Percentiles rank a stretch among this genome's conserved stretches.
These are phyloP conservation scores for Strobilomyces dryophilus DNA, from an alignment of 768 basidiomycete genomes.

Conservation along the genomic window DNA sequence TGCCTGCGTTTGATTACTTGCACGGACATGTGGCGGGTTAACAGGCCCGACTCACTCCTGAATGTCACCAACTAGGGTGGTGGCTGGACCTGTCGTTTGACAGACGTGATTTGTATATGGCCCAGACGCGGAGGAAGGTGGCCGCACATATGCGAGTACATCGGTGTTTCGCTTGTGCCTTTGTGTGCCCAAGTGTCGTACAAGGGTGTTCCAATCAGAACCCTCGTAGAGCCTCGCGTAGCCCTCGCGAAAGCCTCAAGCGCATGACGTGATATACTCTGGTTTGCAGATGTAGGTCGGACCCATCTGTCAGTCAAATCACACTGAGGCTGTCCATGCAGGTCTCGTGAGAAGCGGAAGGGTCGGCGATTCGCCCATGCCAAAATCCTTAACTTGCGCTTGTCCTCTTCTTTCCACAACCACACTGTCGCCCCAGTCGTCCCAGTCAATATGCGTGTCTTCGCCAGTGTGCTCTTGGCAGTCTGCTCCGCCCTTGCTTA, in stretches of 20 bases:
- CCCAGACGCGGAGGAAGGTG: neutral
- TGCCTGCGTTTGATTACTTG: constrained; percentile 39
- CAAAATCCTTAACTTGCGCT: constrained; percentile 1
- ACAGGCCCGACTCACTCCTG: neutral
- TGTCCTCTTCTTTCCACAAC: neutral
- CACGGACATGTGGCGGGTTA: neutral
- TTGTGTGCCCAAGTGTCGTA: too few relatives aligned
- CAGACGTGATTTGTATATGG: neutral
- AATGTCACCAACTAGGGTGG: neutral
- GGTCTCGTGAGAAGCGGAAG: constrained; percentile 23
- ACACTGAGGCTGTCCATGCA: neutral
- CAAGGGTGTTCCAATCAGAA: too few relatives aligned
- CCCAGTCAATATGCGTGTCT: constrained; percentile 39
- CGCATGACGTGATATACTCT: too few relatives aligned
- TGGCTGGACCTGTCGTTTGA: neutral
- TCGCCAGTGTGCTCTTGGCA: constrained; percentile 42
- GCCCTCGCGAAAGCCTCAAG: too few relatives aligned
- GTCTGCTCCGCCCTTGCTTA: constrained; percentile 61
- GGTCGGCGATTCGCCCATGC: constrained; percentile 6
- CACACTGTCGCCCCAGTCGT: neutral
- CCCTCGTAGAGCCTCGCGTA: too few relatives aligned
- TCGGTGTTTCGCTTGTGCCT: too few relatives aligned
- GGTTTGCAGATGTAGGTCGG: neutral
- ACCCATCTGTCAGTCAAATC: neutral
- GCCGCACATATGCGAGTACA: constrained; percentile 6